Percentiles rank a stretch among this genome's conserved stretches.
Evolutionary conservation across 768 basidiomycete species (phyloP).

Genomic region (Mycena alexandri): DNA sequence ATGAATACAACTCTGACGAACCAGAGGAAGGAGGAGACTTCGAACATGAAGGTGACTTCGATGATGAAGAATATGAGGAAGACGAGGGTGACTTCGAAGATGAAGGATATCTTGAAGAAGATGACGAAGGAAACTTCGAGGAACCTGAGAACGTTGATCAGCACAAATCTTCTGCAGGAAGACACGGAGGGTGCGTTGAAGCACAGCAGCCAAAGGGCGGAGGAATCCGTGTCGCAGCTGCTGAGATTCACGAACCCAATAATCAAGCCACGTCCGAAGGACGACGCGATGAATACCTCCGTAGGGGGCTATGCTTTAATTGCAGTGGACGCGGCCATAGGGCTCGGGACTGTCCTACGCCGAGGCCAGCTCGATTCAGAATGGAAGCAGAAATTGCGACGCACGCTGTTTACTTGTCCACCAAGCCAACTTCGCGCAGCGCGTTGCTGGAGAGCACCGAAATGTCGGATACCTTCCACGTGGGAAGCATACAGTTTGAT

Average conservation of each 20-base stretch:
- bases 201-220: too few species aligned
- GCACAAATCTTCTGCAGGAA: too few species aligned
- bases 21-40: too few species aligned
- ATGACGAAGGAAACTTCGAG: too few species aligned
- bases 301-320: background rate
- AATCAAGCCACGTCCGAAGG: background rate
- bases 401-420: background rate
- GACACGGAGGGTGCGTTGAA: too few species aligned
- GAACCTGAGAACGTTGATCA: too few species aligned
- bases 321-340: background rate
- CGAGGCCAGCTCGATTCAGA: too few species aligned
- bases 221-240: background rate
- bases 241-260: background rate
- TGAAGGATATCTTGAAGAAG: too few species aligned
- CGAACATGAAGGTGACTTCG: too few species aligned
- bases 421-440: background rate
- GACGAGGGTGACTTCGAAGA: too few species aligned
- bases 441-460: constrained; percentile 8
- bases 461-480: background rate
- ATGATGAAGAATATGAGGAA: too few species aligned
- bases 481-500: background rate
- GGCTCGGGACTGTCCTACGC: background rate
- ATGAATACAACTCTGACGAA: too few species aligned
- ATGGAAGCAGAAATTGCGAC: background rate
- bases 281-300: background rate